phyloP scores from a whole-genome alignment of 2,329 filamentous ascomycete genomes.

The Paracorniculantispora psalliotae region DNA sequence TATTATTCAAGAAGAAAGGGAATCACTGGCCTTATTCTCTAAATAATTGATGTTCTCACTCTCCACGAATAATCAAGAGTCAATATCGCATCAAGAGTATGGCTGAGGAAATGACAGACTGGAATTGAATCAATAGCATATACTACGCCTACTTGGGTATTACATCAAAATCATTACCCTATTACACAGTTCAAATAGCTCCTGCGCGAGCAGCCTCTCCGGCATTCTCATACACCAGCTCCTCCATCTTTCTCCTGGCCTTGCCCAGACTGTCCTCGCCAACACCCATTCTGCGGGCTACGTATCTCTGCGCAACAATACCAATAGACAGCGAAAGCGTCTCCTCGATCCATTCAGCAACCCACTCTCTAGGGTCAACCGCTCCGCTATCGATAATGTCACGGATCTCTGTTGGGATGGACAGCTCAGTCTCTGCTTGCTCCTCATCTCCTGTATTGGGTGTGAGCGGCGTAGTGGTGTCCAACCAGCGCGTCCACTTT shows the following conservation, averaged over 20 bases:
- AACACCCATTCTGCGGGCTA: constrained; percentile 91
- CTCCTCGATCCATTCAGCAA: constrained; percentile 96
- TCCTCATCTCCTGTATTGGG: constrained; percentile 48
- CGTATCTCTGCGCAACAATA: constrained; percentile 88
- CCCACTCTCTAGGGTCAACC: constrained; percentile 94
- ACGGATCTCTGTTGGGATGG: constrained; percentile 73
- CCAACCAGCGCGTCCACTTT: constrained; percentile 88
- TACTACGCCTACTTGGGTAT: constrained; percentile 8
- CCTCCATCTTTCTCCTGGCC: constrained; percentile 57
- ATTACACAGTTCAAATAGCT: constrained; percentile 34
- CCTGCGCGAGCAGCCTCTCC: constrained; percentile 58
- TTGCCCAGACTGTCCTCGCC: constrained; percentile 67
- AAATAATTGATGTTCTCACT: too few species aligned
- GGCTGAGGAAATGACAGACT: not conserved
- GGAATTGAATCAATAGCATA: not conserved
- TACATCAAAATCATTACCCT: not conserved
- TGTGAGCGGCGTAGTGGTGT: constrained; percentile 60
- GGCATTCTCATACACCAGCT: constrained; percentile 50
- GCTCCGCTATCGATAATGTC: constrained; percentile 72
- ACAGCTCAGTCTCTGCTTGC: constrained; percentile 30
- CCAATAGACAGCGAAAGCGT: constrained; percentile 71
- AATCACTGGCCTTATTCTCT: too few species aligned
- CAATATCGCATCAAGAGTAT: too few species aligned
- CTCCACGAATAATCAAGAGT: too few species aligned
- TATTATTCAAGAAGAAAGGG: too few species aligned